These are phyloP conservation scores for Chalaropsis ovoidea DNA, from an alignment of 2,329 filamentous ascomycete species.

Conservation along the genomic window DNA sequence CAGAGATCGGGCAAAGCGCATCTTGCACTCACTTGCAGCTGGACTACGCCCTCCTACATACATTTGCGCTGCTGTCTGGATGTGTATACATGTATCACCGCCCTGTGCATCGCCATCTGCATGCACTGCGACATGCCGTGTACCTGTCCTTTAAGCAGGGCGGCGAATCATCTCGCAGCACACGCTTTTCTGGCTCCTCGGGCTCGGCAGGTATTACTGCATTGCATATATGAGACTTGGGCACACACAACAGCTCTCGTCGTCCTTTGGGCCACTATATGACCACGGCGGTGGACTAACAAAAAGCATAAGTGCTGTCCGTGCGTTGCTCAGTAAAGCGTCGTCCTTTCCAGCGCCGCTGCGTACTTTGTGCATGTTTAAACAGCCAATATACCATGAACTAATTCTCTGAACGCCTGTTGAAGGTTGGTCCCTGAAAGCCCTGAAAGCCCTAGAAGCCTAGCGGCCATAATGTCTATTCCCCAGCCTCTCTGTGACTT, in stretches of 20 bases:
- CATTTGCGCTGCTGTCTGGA: not conserved
- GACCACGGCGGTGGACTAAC: not conserved
- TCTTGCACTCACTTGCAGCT: not conserved
- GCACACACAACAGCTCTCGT: not conserved
- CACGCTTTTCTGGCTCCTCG: not conserved
- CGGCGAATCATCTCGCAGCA: not conserved
- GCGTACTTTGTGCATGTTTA: no score
- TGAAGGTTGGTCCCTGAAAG: not conserved
- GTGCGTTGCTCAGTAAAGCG: not conserved
- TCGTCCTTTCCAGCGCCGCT: no score
- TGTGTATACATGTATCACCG: not conserved
- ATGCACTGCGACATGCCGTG: constrained; percentile 5
- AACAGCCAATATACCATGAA: no score
- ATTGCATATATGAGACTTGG: not conserved
- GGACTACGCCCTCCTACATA: not conserved
- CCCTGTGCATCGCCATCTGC: not conserved
- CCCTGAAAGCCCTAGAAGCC: not conserved
- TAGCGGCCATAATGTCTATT: not conserved
- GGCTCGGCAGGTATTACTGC: not conserved
- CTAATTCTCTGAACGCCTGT: not conserved
- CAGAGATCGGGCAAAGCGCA: not conserved
- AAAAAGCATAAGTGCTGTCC: not conserved
- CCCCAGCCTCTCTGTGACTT: not conserved
- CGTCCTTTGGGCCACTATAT: not conserved
- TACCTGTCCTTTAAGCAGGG: not conserved